Evolutionary conservation across 129 eudicot species (phyloP).

Genomic region (Heracleum sosnowskyi): DNA sequence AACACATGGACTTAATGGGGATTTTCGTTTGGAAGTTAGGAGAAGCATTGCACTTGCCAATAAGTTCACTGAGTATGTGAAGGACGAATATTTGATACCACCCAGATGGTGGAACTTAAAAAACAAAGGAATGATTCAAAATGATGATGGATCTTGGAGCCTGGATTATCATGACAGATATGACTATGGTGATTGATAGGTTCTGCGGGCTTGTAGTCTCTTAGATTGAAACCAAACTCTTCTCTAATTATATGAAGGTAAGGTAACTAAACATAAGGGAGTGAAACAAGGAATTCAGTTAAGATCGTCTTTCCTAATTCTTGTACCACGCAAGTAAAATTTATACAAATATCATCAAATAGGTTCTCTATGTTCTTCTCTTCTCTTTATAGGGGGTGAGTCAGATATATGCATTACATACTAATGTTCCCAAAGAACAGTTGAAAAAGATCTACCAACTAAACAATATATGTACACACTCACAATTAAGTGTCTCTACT

Average conservation of each 20-base stretch:
- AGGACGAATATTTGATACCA: slow-evolving; percentile 36
- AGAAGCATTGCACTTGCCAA: slow-evolving; percentile 42
- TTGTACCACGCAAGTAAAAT: background rate
- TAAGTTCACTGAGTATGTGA: slow-evolving; percentile 24
- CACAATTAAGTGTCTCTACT: background rate
- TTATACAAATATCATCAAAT: background rate
- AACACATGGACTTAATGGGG: slow-evolving; percentile 26
- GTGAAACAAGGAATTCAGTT: background rate
- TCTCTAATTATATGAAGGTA: background rate
- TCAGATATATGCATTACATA: background rate
- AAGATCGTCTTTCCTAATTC: background rate
- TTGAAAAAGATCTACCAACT: background rate
- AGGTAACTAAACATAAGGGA: background rate
- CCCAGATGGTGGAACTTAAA: slow-evolving; percentile 33
- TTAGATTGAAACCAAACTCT: background rate
- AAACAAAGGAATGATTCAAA: slow-evolving; percentile 54
- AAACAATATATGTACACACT: background rate
- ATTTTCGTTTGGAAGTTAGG: slow-evolving; percentile 28
- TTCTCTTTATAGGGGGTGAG: background rate
- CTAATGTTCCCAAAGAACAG: background rate
- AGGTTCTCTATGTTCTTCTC: background rate
- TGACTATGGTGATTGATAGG: slow-evolving; percentile 15
- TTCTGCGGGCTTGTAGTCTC: background rate
- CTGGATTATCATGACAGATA: slow-evolving; percentile 27
- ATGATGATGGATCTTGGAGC: slow-evolving; percentile 38